Conservation (phyloP, 805 yeast genomes). For the Komagataella mondaviorum region DNA sequence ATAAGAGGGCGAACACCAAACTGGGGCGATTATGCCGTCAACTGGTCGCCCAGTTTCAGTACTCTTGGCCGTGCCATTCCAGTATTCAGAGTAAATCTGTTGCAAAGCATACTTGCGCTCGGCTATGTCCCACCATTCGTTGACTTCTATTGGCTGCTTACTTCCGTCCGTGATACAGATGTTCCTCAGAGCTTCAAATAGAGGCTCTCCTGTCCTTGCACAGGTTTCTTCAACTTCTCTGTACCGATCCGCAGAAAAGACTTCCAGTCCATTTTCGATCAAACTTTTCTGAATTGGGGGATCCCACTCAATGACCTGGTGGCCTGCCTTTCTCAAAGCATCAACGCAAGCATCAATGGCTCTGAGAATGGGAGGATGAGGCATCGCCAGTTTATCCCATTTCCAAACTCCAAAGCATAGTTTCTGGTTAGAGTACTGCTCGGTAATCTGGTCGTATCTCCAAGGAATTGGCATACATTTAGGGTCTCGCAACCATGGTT, state of each 20-base stretch:
- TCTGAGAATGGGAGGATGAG: conserved; percentile 35
- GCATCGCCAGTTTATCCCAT: conserved; percentile 30
- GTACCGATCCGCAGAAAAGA: conserved; percentile 32
- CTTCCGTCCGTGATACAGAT: conserved; percentile 5
- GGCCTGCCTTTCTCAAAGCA: conserved; percentile 27
- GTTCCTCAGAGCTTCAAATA: conserved; percentile 9
- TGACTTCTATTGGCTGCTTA: conserved; percentile 4
- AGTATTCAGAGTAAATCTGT: conserved; percentile 22
- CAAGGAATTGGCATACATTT: conserved; percentile 29
- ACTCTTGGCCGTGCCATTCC: conserved; percentile 16
- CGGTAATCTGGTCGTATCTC: conserved; percentile 12
- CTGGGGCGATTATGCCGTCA: conserved; percentile 38
- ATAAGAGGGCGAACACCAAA: conserved; percentile 27
- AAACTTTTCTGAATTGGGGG: conserved; percentile 20
- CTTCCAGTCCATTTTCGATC: conserved; percentile 11
- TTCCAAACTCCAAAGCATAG: conserved; percentile 26
- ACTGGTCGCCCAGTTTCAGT: conserved; percentile 25
- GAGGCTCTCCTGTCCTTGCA: conserved; percentile 17
- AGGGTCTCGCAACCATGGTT: conserved; percentile 41
- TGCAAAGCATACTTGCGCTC: conserved; percentile 20
- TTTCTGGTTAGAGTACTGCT: background rate
- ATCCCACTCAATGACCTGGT: conserved; percentile 35
- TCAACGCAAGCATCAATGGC: conserved; percentile 23
- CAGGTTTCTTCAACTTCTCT: conserved; percentile 12
- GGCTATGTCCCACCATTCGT: conserved; percentile 27